Evolutionary conservation across 2,329 filamentous ascomycete genomes (phyloP), one percentile per base, ranked within the genome.

Genomic region (Hypoxylon sp.): DNA sequence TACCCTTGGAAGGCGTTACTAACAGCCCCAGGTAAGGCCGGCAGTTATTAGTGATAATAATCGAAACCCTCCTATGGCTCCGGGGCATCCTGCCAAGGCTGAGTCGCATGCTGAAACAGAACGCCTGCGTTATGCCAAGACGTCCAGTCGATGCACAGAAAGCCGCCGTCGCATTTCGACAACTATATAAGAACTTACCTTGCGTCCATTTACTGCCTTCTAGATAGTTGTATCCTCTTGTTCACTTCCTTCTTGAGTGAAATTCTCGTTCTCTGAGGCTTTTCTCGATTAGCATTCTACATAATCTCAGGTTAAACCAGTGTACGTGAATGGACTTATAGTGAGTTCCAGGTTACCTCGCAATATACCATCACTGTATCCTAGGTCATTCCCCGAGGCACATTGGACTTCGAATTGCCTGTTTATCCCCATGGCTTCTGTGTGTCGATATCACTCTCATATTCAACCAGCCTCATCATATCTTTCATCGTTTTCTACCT

Each of bases 61-160:
- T 53, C 6, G 26, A 53, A 53, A 44, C 51, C 4, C 20, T 40
- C 14, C 30, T 53, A n/a, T 53, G 24, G 38, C 22, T 53, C 44
- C 44, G 20, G 24, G 36, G 12, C 26, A 32, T 44, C 36, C 20
- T 28, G 51, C 51, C 51, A 53, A 53, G 51, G 22, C 36, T 32
- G 9, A 44, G 44, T n/a, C 44, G 4, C 51, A 53, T 53, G 33
- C 49, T 40, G 22, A 40, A 42, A 52, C 36, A 11, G 33, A 42
- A 33, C 50, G 30, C 36, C 28, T 16, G 49, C 33, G 11, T 38
- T 42, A 11, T 20, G 50, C 50, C 36, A 53, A 53, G 50, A 40
- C 24, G 24, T 24, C 30, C 50, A 53, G 24, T 53, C 30, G 36
- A 53, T 53, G 18, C 50, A 26, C 36, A 40, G 50, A 53, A 40